phyloP scores from a whole-genome alignment of 1,139 yeast genomes.

The Wickerhamomyces sp. region DNA sequence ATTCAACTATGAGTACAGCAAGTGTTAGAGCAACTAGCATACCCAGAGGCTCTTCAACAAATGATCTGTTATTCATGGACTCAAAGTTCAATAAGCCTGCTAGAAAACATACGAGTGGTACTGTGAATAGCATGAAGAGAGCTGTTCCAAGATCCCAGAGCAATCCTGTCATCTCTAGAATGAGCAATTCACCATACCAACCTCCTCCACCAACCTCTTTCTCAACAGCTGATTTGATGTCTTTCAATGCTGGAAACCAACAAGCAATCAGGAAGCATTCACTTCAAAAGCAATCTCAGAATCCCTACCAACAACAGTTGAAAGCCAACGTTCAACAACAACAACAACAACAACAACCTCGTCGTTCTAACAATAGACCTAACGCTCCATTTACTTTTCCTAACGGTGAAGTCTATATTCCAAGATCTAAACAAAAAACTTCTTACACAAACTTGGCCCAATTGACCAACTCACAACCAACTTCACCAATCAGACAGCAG shows the following conservation, averaged over 20 bases:
- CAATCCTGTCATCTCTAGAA: constrained; percentile 9
- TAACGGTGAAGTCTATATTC: constrained; percentile 26
- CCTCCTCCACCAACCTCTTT: background rate
- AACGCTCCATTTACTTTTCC: constrained; percentile 23
- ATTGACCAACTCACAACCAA: constrained; percentile 1
- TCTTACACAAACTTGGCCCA: constrained; percentile 11
- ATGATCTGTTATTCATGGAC: constrained; percentile 16
- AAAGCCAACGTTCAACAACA: constrained; percentile 3
- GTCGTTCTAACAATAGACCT: background rate
- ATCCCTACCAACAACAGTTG: constrained; percentile 2
- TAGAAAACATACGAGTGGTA: constrained; percentile 5
- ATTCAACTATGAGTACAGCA: constrained; percentile 6
- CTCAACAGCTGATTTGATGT: constrained; percentile 5
- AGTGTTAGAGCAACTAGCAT: constrained; percentile 1
- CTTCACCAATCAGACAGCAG: background rate
- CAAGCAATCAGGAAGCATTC: constrained; percentile 1
- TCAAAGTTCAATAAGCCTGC: constrained; percentile 15
- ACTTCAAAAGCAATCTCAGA: background rate
- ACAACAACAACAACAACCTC: constrained; percentile 1
- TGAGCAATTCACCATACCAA: constrained; percentile 8
- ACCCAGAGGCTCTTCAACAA: constrained; percentile 21
- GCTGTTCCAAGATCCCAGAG: constrained; percentile 6
- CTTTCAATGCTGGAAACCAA: background rate
- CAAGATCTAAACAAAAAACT: constrained; percentile 21
- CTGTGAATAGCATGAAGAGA: background rate